These are phyloP conservation scores for Dendrobium officinale DNA, from an alignment of 106 monocot genomes.

Conservation along the genomic window DNA sequence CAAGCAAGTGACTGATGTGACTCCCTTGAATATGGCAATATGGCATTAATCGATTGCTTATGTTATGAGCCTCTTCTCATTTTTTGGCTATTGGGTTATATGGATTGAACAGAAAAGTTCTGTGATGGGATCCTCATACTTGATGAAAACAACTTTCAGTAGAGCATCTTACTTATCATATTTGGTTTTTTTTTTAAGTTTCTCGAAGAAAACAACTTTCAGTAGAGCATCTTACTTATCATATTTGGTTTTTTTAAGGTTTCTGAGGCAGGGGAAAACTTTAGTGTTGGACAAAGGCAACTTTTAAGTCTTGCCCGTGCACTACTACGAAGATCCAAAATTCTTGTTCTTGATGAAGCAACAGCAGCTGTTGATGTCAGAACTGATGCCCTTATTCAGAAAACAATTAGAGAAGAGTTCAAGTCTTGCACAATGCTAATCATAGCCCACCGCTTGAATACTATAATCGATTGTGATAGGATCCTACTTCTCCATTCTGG, in stretches of 20 bases:
- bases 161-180: not conserved
- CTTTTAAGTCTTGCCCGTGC: conserved; percentile 93
- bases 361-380: conserved; percentile 98
- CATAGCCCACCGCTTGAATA: conserved; percentile 94
- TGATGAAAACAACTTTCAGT: not conserved
- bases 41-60: not conserved
- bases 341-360: conserved; percentile 99
- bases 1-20: too few species aligned
- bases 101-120: not conserved
- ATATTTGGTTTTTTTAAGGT: conserved; percentile 32
- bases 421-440: conserved; percentile 96
- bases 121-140: not conserved
- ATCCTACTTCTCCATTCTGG: conserved; percentile 86
- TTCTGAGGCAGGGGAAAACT: conserved; percentile 91
- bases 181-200: conserved; percentile 29
- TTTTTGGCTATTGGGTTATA: not conserved
- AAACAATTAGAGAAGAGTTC: conserved; percentile 96
- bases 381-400: conserved; percentile 98
- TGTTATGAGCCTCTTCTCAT: not conserved
- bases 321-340: conserved; percentile 77
- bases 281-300: conserved; percentile 96
- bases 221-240: not conserved
- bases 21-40: not conserved
- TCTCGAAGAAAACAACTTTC: conserved; percentile 37
- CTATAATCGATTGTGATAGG: conserved; percentile 89